These are phyloP conservation scores for Arabidopsis hybrid DNA, from an alignment of 441 rosid species.

Conservation along the genomic window DNA sequence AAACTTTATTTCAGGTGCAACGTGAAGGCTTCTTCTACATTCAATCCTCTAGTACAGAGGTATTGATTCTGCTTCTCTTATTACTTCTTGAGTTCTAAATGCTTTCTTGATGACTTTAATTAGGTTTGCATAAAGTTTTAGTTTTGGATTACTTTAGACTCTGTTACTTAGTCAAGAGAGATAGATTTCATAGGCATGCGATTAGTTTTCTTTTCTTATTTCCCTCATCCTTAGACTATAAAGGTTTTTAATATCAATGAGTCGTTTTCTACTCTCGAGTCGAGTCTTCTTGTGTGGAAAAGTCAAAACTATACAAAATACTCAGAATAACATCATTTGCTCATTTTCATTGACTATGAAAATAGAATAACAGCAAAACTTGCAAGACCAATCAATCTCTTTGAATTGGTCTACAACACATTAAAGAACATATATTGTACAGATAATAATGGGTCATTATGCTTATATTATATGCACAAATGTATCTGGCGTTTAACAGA, in stretches of 20 bases:
- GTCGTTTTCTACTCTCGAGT: slow-evolving; percentile 15
- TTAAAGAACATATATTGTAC: slow-evolving; percentile 23
- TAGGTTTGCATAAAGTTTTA: not conserved
- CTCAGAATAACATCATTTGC: slow-evolving; percentile 13
- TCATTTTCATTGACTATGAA: slow-evolving; percentile 34
- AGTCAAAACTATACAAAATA: slow-evolving; percentile 26
- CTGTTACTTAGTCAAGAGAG: slow-evolving; percentile 9
- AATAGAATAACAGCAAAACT: slow-evolving; percentile 37
- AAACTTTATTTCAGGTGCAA: not conserved
- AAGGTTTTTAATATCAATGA: not conserved
- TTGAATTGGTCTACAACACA: slow-evolving; percentile 42
- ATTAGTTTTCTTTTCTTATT: slow-evolving; percentile 14
- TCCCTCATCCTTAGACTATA: not conserved
- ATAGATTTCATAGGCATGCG: not conserved
- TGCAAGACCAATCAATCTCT: slow-evolving; percentile 40
- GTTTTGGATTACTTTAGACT: slow-evolving; percentile 9
- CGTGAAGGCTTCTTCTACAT: not conserved
- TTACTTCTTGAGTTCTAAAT: not conserved
- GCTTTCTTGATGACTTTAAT: not conserved
- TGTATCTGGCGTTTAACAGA: slow-evolving; percentile 10
- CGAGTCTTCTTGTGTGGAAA: slow-evolving; percentile 25
- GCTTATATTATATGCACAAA: slow-evolving; percentile 25
- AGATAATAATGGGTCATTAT: slow-evolving; percentile 24
- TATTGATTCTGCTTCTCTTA: not conserved
- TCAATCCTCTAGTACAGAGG: not conserved